A percentile compares a stretch with the other conserved stretches of the same genome.
Evolutionary conservation across 805 yeast species (phyloP).

Genomic region (Starmerella powellii): DNA sequence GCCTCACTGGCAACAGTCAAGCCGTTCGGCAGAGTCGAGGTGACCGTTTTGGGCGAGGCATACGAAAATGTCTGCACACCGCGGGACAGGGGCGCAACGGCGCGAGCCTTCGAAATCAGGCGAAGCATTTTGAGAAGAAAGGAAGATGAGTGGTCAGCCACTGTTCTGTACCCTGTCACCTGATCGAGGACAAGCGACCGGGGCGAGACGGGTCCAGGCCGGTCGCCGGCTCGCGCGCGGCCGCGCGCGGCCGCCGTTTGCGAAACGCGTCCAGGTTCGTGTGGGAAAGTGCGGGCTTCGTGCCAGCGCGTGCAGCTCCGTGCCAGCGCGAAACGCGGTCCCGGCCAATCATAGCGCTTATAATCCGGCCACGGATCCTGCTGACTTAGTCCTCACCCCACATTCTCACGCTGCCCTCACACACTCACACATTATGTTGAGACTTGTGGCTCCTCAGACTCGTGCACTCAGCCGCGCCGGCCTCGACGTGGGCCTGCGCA

Average conservation of each 20-base stretch:
- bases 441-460: slow-evolving; percentile 10
- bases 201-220: too few relatives aligned
- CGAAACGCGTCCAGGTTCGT: too few relatives aligned
- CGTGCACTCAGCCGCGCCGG: slow-evolving; percentile 13
- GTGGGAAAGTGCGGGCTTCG: too few relatives aligned
- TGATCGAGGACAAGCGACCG: neutral
- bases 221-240: too few relatives aligned
- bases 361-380: slow-evolving; percentile 1
- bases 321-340: too few relatives aligned
- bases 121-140: slow-evolving; percentile 18
- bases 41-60: slow-evolving; percentile 39
- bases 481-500: too few relatives aligned
- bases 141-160: slow-evolving; percentile 20
- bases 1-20: slow-evolving; percentile 84
- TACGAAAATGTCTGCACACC: slow-evolving; percentile 22
- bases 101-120: slow-evolving; percentile 20
- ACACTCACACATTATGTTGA: slow-evolving; percentile 9
- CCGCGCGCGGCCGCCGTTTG: too few relatives aligned
- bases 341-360: slow-evolving; percentile 5
- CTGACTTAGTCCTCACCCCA: neutral
- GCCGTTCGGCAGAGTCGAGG: slow-evolving; percentile 77
- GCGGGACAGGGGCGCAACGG: slow-evolving; percentile 19
- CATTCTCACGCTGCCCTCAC: neutral
- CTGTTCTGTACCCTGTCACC: slow-evolving; percentile 4
- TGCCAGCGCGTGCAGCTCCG: too few relatives aligned